Conservation (phyloP, 306 rosid species). For the Castanopsis chinensis region DNA sequence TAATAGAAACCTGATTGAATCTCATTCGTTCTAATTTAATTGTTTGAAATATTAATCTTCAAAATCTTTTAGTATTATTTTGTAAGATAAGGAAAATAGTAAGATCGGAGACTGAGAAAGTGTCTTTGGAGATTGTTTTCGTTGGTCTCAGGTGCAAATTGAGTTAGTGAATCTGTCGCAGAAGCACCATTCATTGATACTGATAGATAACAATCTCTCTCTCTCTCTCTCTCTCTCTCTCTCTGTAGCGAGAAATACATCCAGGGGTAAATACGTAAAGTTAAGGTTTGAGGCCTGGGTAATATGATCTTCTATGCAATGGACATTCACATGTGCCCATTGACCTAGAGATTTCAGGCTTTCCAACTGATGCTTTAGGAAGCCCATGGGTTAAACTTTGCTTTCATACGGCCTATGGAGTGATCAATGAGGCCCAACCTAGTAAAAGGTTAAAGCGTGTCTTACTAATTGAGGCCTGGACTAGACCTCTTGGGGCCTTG, state of each 20-base stretch:
- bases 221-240: not conserved
- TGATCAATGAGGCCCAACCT: too few relatives aligned
- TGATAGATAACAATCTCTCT: not conserved
- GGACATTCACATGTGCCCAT: too few relatives aligned
- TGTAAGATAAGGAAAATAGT: not conserved
- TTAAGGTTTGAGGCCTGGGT: too few relatives aligned
- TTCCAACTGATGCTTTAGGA: too few relatives aligned
- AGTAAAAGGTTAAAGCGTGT: too few relatives aligned
- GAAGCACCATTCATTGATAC: not conserved
- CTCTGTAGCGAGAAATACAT: constrained; percentile 15
- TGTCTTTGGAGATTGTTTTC: constrained; percentile 28
- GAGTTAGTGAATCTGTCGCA: constrained; percentile 11
- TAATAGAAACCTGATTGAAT: not conserved
- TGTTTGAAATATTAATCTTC: not conserved
- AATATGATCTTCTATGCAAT: too few relatives aligned
- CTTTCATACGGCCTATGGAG: too few relatives aligned
- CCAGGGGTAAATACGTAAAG: not conserved
- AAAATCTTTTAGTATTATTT: too few relatives aligned
- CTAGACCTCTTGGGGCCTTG: too few relatives aligned
- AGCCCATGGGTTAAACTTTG: too few relatives aligned
- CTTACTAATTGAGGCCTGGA: too few relatives aligned
- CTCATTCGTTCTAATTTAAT: not conserved
- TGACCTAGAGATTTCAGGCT: too few relatives aligned
- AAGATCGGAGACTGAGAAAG: not conserved
- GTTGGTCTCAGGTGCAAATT: not conserved